Percentiles rank a stretch among this genome's conserved stretches.
Evolutionary conservation across 78 protist species (phyloP).

Genomic region (Salpingoeca rosetta): DNA sequence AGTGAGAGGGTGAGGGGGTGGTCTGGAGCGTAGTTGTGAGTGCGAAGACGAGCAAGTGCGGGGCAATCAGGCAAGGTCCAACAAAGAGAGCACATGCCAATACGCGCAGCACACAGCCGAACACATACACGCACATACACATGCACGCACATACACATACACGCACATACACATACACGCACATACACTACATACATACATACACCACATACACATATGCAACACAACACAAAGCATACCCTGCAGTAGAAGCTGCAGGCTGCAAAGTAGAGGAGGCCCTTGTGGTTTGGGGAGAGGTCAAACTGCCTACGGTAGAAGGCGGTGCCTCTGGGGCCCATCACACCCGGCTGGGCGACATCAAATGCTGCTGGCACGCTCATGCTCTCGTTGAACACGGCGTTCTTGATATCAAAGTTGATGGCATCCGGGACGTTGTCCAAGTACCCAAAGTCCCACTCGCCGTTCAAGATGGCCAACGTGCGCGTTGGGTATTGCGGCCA

Average conservation of each 20-base stretch:
- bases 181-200: too few species aligned
- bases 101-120: background rate
- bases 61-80: too few species aligned
- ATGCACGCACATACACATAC: background rate
- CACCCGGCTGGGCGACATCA: constrained; percentile 5
- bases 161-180: background rate
- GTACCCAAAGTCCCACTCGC: constrained; percentile 15
- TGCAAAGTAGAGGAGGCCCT: constrained; percentile 3
- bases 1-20: too few species aligned
- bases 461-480: background rate
- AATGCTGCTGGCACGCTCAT: constrained; percentile 9
- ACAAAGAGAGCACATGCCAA: background rate
- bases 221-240: too few species aligned
- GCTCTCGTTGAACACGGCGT: background rate
- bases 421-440: background rate
- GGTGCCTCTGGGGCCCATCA: constrained; percentile 11
- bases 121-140: background rate
- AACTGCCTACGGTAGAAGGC: constrained; percentile 12
- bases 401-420: background rate
- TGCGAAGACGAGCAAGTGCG: too few species aligned
- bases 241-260: constrained; percentile 32
- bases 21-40: too few species aligned
- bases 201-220: too few species aligned
- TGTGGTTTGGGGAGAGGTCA: background rate
- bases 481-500: constrained; percentile 21